Percentiles rank a stretch among this genome's conserved stretches.
Evolutionary conservation across 805 yeast genomes (phyloP).

Genomic region (Yarrowia sp.): DNA sequence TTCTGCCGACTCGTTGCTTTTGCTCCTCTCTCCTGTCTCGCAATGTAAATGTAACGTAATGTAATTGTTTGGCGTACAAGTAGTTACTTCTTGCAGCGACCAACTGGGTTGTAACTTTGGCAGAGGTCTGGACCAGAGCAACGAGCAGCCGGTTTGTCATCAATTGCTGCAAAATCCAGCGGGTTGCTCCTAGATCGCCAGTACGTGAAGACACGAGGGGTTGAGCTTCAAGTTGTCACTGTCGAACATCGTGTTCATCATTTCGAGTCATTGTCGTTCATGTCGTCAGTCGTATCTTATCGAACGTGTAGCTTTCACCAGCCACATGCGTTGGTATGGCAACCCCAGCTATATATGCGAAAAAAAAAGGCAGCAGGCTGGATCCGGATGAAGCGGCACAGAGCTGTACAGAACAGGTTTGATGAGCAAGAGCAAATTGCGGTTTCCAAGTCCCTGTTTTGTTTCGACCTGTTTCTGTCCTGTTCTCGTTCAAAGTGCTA

Average conservation of each 20-base stretch:
- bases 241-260: too few species aligned
- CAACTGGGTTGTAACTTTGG: too few species aligned
- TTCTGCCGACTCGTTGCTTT: neutral
- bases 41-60: neutral
- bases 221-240: too few species aligned
- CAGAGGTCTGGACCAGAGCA: too few species aligned
- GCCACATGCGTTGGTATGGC: conserved; percentile 3
- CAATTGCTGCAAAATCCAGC: too few species aligned
- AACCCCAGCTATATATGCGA: neutral
- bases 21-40: neutral
- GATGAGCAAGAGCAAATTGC: neutral
- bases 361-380: neutral
- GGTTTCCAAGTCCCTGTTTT: neutral
- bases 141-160: too few species aligned
- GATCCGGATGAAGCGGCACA: neutral
- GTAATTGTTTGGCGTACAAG: too few species aligned
- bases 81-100: too few species aligned
- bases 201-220: too few species aligned
- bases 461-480: neutral
- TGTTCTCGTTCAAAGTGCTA: too few species aligned
- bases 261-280: neutral
- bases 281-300: neutral
- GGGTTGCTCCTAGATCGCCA: too few species aligned
- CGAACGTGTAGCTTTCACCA: neutral
- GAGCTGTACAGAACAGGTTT: neutral